Percentiles rank a stretch among this genome's conserved stretches.
Conservation (phyloP, 495 filamentous ascomycete genomes). For the Bryoglossum gracile region DNA sequence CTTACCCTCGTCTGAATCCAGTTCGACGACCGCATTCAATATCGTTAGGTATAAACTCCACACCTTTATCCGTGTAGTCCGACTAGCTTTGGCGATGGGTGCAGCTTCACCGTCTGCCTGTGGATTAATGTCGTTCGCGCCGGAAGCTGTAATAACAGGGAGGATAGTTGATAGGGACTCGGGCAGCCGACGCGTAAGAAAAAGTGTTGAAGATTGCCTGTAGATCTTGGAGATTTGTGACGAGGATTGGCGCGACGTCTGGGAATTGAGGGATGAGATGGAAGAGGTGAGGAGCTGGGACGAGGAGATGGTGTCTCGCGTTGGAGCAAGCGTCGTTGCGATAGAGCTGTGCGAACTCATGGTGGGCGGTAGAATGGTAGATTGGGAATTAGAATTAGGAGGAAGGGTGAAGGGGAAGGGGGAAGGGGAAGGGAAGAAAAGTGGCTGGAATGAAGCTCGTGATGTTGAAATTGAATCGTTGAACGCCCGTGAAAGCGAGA, state of each 20-base stretch:
- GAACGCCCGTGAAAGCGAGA: constrained; percentile 13
- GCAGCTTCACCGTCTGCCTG: constrained; percentile 40
- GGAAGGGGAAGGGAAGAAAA: constrained; percentile 1
- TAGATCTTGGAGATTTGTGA: constrained; percentile 70
- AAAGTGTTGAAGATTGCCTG: constrained; percentile 83
- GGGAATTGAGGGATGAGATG: constrained; percentile 37
- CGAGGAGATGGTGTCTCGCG: constrained; percentile 17
- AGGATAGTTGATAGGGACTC: constrained; percentile 80
- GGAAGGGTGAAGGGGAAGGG: background rate
- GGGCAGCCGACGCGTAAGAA: constrained; percentile 82
- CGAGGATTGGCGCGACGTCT: constrained; percentile 48
- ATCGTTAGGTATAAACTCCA: constrained; percentile 96
- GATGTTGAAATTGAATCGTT: too few relatives aligned
- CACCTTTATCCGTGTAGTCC: constrained; percentile 79
- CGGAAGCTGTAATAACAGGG: constrained; percentile 58
- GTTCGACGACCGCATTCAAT: constrained; percentile 79
- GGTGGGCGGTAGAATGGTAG: constrained; percentile 2
- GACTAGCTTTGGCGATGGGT: constrained; percentile 64
- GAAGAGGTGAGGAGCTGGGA: constrained; percentile 38
- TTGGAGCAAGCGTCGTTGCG: constrained; percentile 32
- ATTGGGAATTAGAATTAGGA: too few relatives aligned
- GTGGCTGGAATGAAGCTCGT: constrained; percentile 15
- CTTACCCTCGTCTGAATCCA: constrained; percentile 87
- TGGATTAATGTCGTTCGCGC: constrained; percentile 31
- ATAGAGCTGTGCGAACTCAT: constrained; percentile 37